phyloP scores from a whole-genome alignment of 192 early-diverging fungal species.

The Coemansia sp. region DNA sequence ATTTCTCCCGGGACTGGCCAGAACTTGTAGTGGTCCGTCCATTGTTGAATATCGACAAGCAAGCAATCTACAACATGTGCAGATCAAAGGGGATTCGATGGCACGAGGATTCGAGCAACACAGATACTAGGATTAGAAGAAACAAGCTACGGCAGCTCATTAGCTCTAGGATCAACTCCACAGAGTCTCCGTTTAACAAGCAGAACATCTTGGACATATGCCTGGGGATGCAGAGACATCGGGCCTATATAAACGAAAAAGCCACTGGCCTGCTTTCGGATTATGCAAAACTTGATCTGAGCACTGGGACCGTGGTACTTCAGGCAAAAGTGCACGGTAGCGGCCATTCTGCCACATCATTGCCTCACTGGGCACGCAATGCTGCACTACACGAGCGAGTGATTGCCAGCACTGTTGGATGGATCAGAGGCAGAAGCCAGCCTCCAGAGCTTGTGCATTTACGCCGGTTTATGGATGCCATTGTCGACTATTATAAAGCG shows the following conservation, averaged over 20 bases:
- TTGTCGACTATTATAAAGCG: conserved; percentile 10
- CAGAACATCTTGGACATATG: conserved; percentile 25
- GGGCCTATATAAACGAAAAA: conserved; percentile 22
- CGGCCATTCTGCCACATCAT: neutral
- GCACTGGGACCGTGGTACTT: conserved; percentile 22
- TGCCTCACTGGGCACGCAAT: conserved; percentile 27
- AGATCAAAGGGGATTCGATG: conserved; percentile 22
- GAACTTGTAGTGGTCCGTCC: conserved; percentile 34
- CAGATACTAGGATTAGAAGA: conserved; percentile 30
- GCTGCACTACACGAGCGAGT: conserved; percentile 42
- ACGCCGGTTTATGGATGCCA: conserved; percentile 18
- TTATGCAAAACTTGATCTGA: conserved; percentile 14
- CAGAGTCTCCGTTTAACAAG: conserved; percentile 23
- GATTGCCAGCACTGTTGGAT: conserved; percentile 23
- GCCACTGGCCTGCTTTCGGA: conserved; percentile 9
- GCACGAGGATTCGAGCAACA: conserved; percentile 51
- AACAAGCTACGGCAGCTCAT: conserved; percentile 44
- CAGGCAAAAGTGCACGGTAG: neutral
- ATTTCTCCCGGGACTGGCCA: neutral
- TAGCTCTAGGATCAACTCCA: neutral
- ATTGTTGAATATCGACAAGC: conserved; percentile 35
- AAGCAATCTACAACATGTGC: conserved; percentile 28
- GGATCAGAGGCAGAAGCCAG: conserved; percentile 33
- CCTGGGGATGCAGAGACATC: conserved; percentile 40
- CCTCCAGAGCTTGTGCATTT: conserved; percentile 46